Percentiles rank a stretch among this genome's conserved stretches.
Conservation (phyloP, 1,284 basidiomycete species). For the Cryptococcus sp. region DNA sequence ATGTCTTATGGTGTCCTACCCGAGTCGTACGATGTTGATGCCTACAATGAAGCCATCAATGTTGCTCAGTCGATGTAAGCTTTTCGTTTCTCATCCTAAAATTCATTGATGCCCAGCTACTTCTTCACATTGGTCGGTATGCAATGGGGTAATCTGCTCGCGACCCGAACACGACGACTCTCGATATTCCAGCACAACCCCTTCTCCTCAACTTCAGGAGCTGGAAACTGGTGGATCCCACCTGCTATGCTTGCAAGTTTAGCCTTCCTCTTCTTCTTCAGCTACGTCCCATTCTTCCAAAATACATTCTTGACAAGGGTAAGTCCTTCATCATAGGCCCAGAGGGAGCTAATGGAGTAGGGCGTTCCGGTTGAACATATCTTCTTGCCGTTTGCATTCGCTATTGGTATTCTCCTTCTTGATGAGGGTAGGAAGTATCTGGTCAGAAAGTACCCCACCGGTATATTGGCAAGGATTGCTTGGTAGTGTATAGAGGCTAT, state of each 20-base stretch:
- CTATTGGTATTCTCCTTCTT: conserved; percentile 33
- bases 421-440: conserved; percentile 50
- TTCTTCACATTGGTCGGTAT: conserved; percentile 64
- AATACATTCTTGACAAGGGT: conserved; percentile 55
- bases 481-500: conserved; percentile 35
- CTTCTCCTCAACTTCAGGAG: conserved; percentile 38
- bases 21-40: conserved; percentile 32
- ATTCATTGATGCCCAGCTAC: conserved; percentile 30
- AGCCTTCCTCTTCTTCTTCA: conserved; percentile 56
- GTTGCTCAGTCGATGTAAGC: conserved; percentile 54
- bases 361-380: conserved; percentile 54
- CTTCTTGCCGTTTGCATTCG: conserved; percentile 52
- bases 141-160: conserved; percentile 61
- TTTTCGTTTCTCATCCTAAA: conserved; percentile 44
- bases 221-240: conserved; percentile 50
- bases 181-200: conserved; percentile 53
- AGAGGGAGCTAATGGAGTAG: conserved; percentile 5
- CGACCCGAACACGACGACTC: conserved; percentile 54
- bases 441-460: conserved; percentile 44
- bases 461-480: conserved; percentile 46
- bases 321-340: conserved; percentile 5
- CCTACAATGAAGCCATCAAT: conserved; percentile 49
- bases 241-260: conserved; percentile 54
- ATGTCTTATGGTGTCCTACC: conserved; percentile 54
- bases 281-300: conserved; percentile 57